A percentile compares a stretch with the other conserved stretches of the same genome.
Conservation (phyloP, 495 filamentous ascomycete genomes). For the Podospora appendiculata region DNA sequence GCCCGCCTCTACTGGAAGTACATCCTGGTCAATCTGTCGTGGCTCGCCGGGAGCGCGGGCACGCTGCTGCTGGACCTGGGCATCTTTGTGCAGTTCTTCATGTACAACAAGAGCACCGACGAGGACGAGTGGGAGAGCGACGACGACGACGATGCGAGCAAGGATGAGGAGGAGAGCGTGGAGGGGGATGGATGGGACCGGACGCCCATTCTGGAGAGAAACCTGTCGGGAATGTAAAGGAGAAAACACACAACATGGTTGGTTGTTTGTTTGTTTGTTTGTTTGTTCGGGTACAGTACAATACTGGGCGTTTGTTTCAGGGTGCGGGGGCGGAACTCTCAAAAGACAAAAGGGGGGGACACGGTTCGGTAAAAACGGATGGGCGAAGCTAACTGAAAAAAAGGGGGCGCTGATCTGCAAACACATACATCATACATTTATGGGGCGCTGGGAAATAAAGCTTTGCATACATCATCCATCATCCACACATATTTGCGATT, state of each 20-base stretch:
- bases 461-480: too few species aligned
- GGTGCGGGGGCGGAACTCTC: neutral
- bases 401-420: too few species aligned
- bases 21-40: conserved; percentile 78
- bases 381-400: too few species aligned
- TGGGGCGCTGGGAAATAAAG: too few species aligned
- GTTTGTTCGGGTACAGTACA: neutral
- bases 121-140: conserved; percentile 7
- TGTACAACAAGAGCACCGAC: conserved; percentile 49
- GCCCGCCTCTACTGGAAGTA: conserved; percentile 61
- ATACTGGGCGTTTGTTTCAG: conserved; percentile 1
- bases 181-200: conserved; percentile 25
- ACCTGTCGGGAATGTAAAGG: conserved; percentile 14
- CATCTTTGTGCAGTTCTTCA: conserved; percentile 89
- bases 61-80: conserved; percentile 74
- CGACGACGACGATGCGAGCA: neutral
- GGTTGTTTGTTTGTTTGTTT: too few species aligned
- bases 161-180: conserved; percentile 19
- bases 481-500: too few species aligned
- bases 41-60: conserved; percentile 83
- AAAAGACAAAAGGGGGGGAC: neutral
- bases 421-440: too few species aligned
- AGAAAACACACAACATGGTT: too few species aligned
- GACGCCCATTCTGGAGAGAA: conserved; percentile 31
- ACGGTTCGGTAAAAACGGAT: neutral